phyloP scores from a whole-genome alignment of 495 filamentous ascomycete genomes.

The Astrothelium macrocarpum region DNA sequence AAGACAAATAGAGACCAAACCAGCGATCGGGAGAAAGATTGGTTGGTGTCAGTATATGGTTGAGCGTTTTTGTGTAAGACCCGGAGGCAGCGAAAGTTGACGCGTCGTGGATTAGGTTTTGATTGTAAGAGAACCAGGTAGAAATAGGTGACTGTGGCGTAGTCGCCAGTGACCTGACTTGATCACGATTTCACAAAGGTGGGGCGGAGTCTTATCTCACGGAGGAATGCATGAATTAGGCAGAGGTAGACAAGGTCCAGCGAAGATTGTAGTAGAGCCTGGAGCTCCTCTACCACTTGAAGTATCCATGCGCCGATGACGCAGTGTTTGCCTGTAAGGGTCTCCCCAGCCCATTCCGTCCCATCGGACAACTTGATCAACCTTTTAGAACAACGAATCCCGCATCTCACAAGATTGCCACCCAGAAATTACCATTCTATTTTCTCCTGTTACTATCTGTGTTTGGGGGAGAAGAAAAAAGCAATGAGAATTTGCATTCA shows the following conservation, averaged over 20 bases:
- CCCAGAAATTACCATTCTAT: no score
- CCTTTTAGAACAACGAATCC: not conserved
- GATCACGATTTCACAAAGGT: not conserved
- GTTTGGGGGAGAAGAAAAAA: no score
- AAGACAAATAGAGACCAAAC: not conserved
- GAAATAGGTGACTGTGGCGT: not conserved
- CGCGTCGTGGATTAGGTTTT: not conserved
- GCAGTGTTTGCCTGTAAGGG: constrained; percentile 1
- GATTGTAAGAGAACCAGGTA: not conserved
- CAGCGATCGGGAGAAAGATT: not conserved
- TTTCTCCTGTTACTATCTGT: no score
- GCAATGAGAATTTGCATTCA: no score
- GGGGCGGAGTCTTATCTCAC: no score
- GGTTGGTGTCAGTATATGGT: not conserved
- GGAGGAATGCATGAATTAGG: no score
- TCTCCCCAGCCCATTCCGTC: not conserved
- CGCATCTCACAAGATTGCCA: not conserved
- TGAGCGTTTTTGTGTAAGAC: no score
- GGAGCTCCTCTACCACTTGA: no score
- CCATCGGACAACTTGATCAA: not conserved
- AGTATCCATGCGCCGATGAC: not conserved
- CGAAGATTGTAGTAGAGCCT: no score
- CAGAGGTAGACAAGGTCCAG: no score
- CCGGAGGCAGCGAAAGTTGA: not conserved
- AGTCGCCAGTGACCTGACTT: not conserved